These are phyloP conservation scores for Cercospora berteroae DNA, from an alignment of 2,329 filamentous ascomycete species.

Conservation along the genomic window DNA sequence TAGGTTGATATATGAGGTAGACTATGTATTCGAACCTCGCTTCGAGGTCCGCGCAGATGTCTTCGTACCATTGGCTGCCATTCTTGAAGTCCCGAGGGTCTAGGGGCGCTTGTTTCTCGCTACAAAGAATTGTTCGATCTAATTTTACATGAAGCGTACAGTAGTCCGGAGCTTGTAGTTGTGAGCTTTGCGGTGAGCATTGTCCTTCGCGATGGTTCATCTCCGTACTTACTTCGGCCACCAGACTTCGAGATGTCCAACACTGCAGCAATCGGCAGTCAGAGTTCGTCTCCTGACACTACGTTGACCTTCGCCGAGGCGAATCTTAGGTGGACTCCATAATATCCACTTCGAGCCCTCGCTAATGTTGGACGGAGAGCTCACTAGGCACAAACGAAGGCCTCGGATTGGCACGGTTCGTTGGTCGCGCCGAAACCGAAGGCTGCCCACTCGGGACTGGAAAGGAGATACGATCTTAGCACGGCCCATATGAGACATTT, in stretches of 20 bases:
- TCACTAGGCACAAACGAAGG: too few species aligned
- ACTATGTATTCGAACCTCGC: neutral
- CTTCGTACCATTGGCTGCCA: neutral
- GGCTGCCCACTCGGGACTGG: neutral
- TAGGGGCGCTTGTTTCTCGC: neutral
- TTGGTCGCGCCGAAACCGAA: neutral
- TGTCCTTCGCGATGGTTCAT: neutral
- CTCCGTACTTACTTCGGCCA: neutral
- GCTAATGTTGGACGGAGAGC: too few species aligned
- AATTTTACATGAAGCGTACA: neutral
- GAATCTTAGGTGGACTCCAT: neutral
- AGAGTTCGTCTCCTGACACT: neutral
- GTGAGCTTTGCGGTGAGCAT: neutral
- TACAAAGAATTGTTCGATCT: neutral
- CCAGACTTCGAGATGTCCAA: neutral
- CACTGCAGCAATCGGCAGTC: neutral
- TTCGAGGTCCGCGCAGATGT: neutral
- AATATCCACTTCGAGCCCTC: neutral
- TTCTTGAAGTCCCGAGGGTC: neutral
- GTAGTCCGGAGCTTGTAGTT: neutral
- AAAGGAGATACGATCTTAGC: neutral
- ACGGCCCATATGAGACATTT: neutral
- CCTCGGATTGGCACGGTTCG: neutral
- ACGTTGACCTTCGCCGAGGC: neutral
- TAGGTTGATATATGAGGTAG: neutral